Evolutionary conservation across 805 yeast species (phyloP), one percentile per base, ranked within the genome.

Genomic region (Kodamaea fukazawae): DNA sequence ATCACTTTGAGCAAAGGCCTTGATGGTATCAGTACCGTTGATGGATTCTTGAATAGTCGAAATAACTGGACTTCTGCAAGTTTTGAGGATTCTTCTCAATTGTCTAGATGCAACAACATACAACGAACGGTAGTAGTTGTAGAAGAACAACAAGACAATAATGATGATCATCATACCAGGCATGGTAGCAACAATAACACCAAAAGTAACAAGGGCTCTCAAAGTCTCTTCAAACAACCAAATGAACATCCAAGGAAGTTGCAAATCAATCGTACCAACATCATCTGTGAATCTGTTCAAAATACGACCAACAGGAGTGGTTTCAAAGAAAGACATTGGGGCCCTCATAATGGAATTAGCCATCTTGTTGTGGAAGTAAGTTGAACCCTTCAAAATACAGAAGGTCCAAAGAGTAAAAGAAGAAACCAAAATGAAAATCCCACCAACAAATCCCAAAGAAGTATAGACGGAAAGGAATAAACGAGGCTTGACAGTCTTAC

Each of bases 31-130:
- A 15, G 83, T 76, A 9, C 96, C 96, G 23, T 73, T 74, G 35
- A 89, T 63, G 2, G 89, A 80, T 54, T 89, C 96, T 55, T 86
- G 90, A 46, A 89, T 72, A 49, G 84, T 88, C 0, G 95, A 84
- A 65, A 76, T 84, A 12, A 87, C 79, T 2, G 96, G 96, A 41
- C 86, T 78, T 52, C 78, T 73, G 4, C 91, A 73, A 15, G 79
- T 71, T 38, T 85, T 79, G 34, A 76, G 78, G 37, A 87, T 66
- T 52, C 96, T 75, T 56, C 85, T 86, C 51, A 88, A 67, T 56
- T 88, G 96, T 51, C 96, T 74, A 7, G 89, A 76, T 1, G 87
- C 73, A 3, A 79, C 70, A 45, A 82, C 73, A 58, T 84, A 89
- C 59, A 72, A 83, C 35, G 67, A 65, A 42, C 87, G 95, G 56